Conservation (phyloP, 176 grass and related monocot genomes). For the Aechmea fasciata region DNA sequence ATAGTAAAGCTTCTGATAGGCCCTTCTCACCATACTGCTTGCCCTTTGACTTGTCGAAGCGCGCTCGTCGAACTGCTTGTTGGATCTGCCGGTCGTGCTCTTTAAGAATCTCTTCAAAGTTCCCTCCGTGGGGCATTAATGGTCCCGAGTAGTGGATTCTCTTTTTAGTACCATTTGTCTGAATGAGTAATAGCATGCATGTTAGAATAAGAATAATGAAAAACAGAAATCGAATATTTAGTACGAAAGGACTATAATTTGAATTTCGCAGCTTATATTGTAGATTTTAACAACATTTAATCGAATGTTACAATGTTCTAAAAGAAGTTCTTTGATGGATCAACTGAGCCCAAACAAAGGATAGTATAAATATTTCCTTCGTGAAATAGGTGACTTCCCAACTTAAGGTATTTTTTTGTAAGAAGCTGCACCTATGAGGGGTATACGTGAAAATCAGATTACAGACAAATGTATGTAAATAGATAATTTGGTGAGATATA, state of each 20-base stretch:
- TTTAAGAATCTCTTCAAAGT: constrained; percentile 82
- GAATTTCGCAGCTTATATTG: neutral
- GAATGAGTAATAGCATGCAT: neutral
- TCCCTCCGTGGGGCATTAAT: constrained; percentile 82
- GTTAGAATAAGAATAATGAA: constrained; percentile 3
- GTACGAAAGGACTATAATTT: neutral
- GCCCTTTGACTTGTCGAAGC: constrained; percentile 60
- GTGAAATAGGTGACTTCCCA: no score
- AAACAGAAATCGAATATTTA: neutral
- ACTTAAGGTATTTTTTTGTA: neutral
- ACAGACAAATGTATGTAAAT: neutral
- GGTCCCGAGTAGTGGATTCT: constrained; percentile 93
- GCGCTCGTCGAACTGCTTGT: constrained; percentile 61
- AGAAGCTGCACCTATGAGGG: no score
- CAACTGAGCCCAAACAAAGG: no score
- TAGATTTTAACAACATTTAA: no score
- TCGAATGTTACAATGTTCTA: no score
- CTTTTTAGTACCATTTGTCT: constrained; percentile 73
- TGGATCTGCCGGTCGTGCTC: constrained; percentile 92
- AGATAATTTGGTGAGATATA: neutral
- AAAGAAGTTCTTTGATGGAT: no score
- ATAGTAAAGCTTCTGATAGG: constrained; percentile 57
- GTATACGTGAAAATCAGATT: no score
- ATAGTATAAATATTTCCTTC: no score
- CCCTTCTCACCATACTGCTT: constrained; percentile 53